Evolutionary conservation across 1,284 basidiomycete species (phyloP).

Genomic region (Laetiporus sulphureus): DNA sequence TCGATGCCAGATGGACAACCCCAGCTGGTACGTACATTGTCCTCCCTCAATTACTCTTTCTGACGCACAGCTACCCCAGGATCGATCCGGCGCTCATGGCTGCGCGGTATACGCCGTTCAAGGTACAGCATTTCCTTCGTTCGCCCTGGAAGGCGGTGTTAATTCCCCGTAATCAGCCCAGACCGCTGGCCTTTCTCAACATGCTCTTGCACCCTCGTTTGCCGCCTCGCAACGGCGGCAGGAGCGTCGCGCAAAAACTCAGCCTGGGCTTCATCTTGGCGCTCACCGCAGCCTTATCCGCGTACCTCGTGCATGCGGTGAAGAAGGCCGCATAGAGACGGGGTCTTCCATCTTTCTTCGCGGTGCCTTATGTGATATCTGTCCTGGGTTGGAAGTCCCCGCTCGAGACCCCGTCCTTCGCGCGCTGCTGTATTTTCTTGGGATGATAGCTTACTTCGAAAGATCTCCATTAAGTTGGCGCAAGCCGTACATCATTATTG

Average conservation of each 20-base stretch:
- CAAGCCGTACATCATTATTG: too few relatives aligned
- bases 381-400: too few relatives aligned
- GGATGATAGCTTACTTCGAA: too few relatives aligned
- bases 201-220: background rate
- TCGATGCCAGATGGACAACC: conserved; percentile 52
- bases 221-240: background rate
- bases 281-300: background rate
- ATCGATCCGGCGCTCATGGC: conserved; percentile 14
- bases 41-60: background rate
- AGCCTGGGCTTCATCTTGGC: background rate
- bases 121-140: conserved; percentile 6
- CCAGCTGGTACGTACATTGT: conserved; percentile 41
- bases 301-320: background rate
- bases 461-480: too few relatives aligned
- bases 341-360: too few relatives aligned
- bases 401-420: too few relatives aligned
- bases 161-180: background rate
- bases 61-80: conserved; percentile 4
- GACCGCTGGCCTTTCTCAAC: background rate
- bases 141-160: background rate
- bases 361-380: too few relatives aligned
- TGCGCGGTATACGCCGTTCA: conserved; percentile 19
- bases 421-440: too few relatives aligned
- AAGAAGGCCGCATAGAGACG: too few relatives aligned
- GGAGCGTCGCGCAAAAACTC: background rate